phyloP scores from a whole-genome alignment of 805 yeast species.

The Zygoascus biomembranicola region DNA sequence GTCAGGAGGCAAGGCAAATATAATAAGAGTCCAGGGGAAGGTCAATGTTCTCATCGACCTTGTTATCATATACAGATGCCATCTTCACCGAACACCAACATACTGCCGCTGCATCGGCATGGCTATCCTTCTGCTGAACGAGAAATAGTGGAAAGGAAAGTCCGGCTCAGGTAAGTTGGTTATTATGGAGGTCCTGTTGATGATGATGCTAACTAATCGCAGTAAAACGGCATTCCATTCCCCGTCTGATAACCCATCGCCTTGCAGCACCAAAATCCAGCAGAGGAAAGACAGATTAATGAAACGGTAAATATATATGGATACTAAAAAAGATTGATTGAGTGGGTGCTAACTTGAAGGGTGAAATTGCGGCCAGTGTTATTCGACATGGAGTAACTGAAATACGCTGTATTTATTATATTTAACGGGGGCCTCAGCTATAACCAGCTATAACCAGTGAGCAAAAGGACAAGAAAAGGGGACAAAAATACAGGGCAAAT shows the following conservation, averaged over 20 bases:
- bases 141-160: constrained; percentile 12
- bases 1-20: no score
- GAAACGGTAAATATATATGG: neutral
- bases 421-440: no score
- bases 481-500: no score
- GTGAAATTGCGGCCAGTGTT: constrained; percentile 4
- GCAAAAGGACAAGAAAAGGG: no score
- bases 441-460: no score
- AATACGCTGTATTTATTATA: no score
- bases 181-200: neutral
- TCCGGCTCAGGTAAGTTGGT: constrained; percentile 15
- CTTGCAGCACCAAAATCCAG: constrained; percentile 14
- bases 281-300: constrained; percentile 7
- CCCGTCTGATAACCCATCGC: constrained; percentile 17
- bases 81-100: neutral
- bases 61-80: neutral
- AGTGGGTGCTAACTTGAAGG: neutral
- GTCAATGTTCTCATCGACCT: no score
- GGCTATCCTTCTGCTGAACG: constrained; percentile 1
- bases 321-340: neutral
- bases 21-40: no score
- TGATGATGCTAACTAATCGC: neutral
- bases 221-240: constrained; percentile 16
- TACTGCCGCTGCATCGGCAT: neutral
- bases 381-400: neutral